Conservation (phyloP, 345 rosid genomes). For the Salix brachista region DNA sequence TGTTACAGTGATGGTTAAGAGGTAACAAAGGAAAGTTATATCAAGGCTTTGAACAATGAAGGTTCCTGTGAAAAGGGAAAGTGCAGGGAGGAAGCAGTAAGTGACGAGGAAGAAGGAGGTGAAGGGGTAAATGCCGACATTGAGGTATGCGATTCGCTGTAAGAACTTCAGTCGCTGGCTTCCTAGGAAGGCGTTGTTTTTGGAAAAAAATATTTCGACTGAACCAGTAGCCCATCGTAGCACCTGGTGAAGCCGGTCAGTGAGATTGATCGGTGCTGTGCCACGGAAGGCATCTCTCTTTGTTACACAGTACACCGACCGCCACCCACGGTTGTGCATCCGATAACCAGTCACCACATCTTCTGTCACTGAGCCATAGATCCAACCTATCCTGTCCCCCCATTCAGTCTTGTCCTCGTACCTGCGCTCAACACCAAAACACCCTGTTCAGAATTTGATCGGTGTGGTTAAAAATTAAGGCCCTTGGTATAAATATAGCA, state of each 20-base stretch:
- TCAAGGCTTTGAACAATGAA: slow-evolving; percentile 69
- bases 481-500: not conserved
- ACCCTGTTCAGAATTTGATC: not conserved
- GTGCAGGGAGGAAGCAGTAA: slow-evolving; percentile 87
- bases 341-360: slow-evolving; percentile 93
- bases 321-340: slow-evolving; percentile 98
- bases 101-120: slow-evolving; percentile 68
- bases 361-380: slow-evolving; percentile 73
- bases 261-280: slow-evolving; percentile 84
- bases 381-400: slow-evolving; percentile 90
- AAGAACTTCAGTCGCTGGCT: slow-evolving; percentile 71
- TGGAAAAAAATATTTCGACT: slow-evolving; percentile 82
- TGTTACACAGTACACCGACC: slow-evolving; percentile 82
- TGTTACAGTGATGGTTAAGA: slow-evolving; percentile 59
- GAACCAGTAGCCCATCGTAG: slow-evolving; percentile 97
- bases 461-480: not conserved
- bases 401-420: slow-evolving; percentile 88
- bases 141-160: slow-evolving; percentile 78
- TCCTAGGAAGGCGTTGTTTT: slow-evolving; percentile 68
- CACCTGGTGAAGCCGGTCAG: slow-evolving; percentile 89
- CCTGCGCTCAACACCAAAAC: slow-evolving; percentile 24
- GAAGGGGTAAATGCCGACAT: slow-evolving; percentile 86
- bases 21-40: slow-evolving; percentile 57
- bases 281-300: slow-evolving; percentile 92
- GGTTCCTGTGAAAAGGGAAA: slow-evolving; percentile 69